Conservation (phyloP, 768 basidiomycete genomes). For the Kwoniella europaea region DNA sequence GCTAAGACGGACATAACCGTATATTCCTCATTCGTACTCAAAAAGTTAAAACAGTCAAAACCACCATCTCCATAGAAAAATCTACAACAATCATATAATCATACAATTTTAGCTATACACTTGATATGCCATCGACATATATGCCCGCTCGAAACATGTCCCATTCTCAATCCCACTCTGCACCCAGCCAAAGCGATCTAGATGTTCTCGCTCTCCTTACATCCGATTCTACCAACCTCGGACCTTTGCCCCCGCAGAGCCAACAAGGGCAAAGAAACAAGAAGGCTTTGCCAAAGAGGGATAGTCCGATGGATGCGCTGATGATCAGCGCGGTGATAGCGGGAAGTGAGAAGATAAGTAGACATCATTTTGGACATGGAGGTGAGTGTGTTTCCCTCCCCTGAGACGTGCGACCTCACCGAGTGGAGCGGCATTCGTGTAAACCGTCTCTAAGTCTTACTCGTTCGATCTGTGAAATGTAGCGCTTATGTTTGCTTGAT, state of each 20-base stretch:
- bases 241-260: slow-evolving; percentile 31
- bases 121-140: slow-evolving; percentile 6
- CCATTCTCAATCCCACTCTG: slow-evolving; percentile 18
- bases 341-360: slow-evolving; percentile 50
- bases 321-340: slow-evolving; percentile 55
- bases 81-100: too few species aligned
- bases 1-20: not conserved
- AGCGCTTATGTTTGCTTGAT: not conserved
- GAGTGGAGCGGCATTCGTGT: too few species aligned
- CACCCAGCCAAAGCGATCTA: slow-evolving; percentile 62
- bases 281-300: slow-evolving; percentile 39
- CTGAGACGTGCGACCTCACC: too few species aligned
- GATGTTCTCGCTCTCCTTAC: slow-evolving; percentile 72
- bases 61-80: not conserved
- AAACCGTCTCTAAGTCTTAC: too few species aligned
- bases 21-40: not conserved
- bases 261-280: slow-evolving; percentile 14
- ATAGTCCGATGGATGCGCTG: slow-evolving; percentile 53
- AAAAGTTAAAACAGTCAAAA: not conserved
- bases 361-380: slow-evolving; percentile 56
- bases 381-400: slow-evolving; percentile 28
- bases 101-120: not conserved
- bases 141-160: slow-evolving; percentile 1
- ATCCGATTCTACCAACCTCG: slow-evolving; percentile 61
- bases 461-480: not conserved